phyloP scores from a whole-genome alignment of 2,329 filamentous ascomycete genomes.

The Bipolaris zeicola region DNA sequence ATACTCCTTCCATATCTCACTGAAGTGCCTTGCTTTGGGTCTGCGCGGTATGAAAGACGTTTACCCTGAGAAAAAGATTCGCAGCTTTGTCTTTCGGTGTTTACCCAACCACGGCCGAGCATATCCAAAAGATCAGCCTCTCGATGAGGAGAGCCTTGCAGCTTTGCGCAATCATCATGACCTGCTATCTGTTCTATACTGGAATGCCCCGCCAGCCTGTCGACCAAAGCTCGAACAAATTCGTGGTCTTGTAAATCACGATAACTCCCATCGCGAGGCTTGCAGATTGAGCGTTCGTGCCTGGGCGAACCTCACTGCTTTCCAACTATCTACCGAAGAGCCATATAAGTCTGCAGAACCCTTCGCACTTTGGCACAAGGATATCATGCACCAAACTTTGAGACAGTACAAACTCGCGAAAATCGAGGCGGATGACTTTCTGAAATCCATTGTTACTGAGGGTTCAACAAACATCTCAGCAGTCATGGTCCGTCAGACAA shows the following conservation, averaged over 20 bases:
- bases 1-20: conserved; percentile 62
- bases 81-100: conserved; percentile 62
- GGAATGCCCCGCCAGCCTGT: conserved; percentile 58
- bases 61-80: conserved; percentile 61
- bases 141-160: conserved; percentile 60
- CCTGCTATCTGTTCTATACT: conserved; percentile 65
- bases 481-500: conserved; percentile 57
- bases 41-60: conserved; percentile 54
- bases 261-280: conserved; percentile 63
- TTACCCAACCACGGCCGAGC: conserved; percentile 66
- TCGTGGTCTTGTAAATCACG: conserved; percentile 61
- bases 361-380: conserved; percentile 61
- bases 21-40: conserved; percentile 62
- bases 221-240: conserved; percentile 60
- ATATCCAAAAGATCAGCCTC: conserved; percentile 62
- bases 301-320: conserved; percentile 63
- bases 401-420: conserved; percentile 62
- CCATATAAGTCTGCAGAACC: conserved; percentile 51
- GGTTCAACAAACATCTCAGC: conserved; percentile 50
- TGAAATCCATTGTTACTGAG: conserved; percentile 45
- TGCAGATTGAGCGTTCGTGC: conserved; percentile 63
- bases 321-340: conserved; percentile 61
- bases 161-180: conserved; percentile 67
- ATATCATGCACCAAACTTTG: conserved; percentile 59
- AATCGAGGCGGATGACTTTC: conserved; percentile 63